phyloP scores from a whole-genome alignment of 805 yeast species.

The Clavispora fructus region DNA sequence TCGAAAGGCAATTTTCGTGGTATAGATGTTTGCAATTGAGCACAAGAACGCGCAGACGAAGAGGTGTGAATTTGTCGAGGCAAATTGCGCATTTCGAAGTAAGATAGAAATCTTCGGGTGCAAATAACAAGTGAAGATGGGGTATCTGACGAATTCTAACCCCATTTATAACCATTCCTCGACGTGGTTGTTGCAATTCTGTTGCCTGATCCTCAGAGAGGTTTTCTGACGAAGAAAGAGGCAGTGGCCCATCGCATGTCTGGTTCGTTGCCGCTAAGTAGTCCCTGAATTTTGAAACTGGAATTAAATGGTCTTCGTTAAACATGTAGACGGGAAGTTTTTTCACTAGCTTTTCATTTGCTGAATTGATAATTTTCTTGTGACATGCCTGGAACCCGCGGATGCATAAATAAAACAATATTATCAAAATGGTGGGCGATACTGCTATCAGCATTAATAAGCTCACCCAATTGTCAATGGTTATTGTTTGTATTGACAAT shows the following conservation, averaged over 20 bases:
- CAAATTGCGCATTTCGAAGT: constrained; percentile 58
- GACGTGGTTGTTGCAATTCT: neutral
- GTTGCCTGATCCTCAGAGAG: constrained; percentile 2
- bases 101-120: constrained; percentile 8
- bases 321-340: constrained; percentile 35
- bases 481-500: constrained; percentile 25
- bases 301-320: constrained; percentile 31
- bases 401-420: constrained; percentile 28
- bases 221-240: constrained; percentile 11
- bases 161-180: constrained; percentile 4
- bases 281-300: constrained; percentile 18
- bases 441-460: constrained; percentile 37
- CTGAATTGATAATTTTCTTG: constrained; percentile 20
- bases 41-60: constrained; percentile 43
- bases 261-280: constrained; percentile 32
- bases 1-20: constrained; percentile 53
- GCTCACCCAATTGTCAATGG: constrained; percentile 34
- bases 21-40: constrained; percentile 59
- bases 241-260: constrained; percentile 12
- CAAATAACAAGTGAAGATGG: constrained; percentile 5
- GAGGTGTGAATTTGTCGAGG: constrained; percentile 46
- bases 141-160: constrained; percentile 4
- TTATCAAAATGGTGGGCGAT: constrained; percentile 37
- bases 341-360: constrained; percentile 29
- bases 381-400: constrained; percentile 25